Evolutionary conservation across 495 filamentous ascomycete species (phyloP), one percentile per base, ranked within the genome.

Genomic region (Bombardia bombarda): DNA sequence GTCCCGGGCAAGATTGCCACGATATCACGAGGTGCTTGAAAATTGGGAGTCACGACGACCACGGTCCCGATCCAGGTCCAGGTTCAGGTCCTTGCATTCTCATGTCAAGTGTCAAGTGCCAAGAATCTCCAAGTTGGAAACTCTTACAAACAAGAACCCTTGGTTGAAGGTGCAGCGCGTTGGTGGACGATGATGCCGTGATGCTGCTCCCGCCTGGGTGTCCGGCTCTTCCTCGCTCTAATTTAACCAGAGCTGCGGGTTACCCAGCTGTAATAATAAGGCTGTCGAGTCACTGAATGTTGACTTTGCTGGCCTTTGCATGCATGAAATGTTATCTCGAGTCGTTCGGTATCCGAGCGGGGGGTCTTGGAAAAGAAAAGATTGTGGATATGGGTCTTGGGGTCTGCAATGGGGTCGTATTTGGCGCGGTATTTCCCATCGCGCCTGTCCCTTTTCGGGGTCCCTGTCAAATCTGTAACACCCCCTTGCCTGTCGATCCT

Each of bases 151-250:
- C n/a, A n/a, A n/a, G n/a, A n/a, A n/a, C n/a, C n/a, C n/a, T 24
- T 14, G 32, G 16, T 33, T 5, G 32, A 7, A 33, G 32, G 32
- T 33, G 32, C 22, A 20, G 20, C 32, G n/a, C n/a, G n/a, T 38
- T 32, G 35, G 42, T 25, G 42, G 19, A 22, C 32, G 17, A 21
- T 43, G 42, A 16, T 24, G 34, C 46, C 50, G 47, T 53, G 47
- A 52, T 45, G 43, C 31, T 49, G 28, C 20, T 38, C 46, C 38
- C 21, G 26, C 32, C 46, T 36, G 31, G 39, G 38, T 39, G 49
- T 51, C 42, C 59, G 63, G 61, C 62, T 62, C 58, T 65, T 62
- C 52, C 41, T 65, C 61, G 56, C 50, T 60, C 52, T 63, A 68
- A 65, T 65, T 59, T 58, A 50, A 61, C 25, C 40, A 9, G 30